These are phyloP conservation scores for Aspergillus amoenus DNA, from an alignment of 2,329 filamentous ascomycete species.

Conservation along the genomic window DNA sequence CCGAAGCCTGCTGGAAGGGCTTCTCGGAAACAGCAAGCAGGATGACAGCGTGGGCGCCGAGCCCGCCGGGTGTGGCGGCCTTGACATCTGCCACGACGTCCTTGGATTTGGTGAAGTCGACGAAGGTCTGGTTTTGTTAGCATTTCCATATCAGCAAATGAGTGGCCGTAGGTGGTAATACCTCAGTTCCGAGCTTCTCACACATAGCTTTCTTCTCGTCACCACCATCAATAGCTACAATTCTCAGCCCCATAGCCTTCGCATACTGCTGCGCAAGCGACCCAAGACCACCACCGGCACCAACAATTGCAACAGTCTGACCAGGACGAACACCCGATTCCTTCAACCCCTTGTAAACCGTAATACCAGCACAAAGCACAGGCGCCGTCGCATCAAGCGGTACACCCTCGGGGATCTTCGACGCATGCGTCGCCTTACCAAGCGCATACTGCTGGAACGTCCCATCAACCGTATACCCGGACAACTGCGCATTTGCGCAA, in stretches of 20 bases:
- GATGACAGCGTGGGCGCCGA: conserved; percentile 81
- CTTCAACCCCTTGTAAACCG: conserved; percentile 86
- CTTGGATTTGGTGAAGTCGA: conserved; percentile 69
- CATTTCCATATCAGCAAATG: too few species aligned
- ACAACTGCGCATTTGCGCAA: conserved; percentile 71
- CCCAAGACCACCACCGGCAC: conserved; percentile 81
- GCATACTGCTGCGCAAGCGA: conserved; percentile 83
- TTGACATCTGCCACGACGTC: conserved; percentile 80
- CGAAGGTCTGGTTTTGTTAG: conserved; percentile 57
- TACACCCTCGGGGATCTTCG: conserved; percentile 74
- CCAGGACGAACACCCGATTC: conserved; percentile 74
- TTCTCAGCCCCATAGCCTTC: conserved; percentile 79
- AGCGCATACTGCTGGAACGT: conserved; percentile 91
- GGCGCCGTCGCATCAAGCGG: conserved; percentile 76
- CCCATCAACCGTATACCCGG: conserved; percentile 88
- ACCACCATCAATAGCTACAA: conserved; percentile 79
- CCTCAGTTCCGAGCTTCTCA: conserved; percentile 65
- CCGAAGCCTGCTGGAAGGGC: conserved; percentile 81
- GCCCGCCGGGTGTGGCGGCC: conserved; percentile 62
- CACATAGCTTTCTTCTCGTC: conserved; percentile 72
- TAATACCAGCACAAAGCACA: conserved; percentile 79
- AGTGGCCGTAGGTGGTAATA: background rate
- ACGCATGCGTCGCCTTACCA: conserved; percentile 81
- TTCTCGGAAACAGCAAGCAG: conserved; percentile 80
- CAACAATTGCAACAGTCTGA: conserved; percentile 73